A percentile compares a stretch with the other conserved stretches of the same genome.
Evolutionary conservation across 106 monocot genomes (phyloP).

Genomic region (Dioscorea alata): DNA sequence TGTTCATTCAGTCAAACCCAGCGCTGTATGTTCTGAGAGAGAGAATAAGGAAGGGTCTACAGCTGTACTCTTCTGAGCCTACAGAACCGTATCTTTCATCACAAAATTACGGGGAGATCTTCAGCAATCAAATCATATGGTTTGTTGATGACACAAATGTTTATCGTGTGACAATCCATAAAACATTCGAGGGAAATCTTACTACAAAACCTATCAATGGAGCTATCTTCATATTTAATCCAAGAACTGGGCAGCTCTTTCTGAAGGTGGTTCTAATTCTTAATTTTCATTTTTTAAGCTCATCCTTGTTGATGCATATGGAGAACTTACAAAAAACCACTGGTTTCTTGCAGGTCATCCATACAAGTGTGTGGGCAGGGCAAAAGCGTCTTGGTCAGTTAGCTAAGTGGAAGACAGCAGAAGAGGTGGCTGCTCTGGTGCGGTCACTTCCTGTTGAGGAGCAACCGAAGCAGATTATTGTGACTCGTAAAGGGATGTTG

Average conservation of each 20-base stretch:
- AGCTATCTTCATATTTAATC: constrained; percentile 99
- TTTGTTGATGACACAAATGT: constrained; percentile 99
- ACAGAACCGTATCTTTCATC: constrained; percentile 99
- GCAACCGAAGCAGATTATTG: constrained; percentile 99
- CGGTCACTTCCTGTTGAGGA: constrained; percentile 97
- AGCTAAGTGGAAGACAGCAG: constrained; percentile 99
- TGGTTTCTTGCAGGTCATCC: constrained; percentile 68
- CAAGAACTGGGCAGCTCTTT: constrained; percentile 95
- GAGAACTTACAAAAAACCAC: not conserved
- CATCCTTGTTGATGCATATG: not conserved
- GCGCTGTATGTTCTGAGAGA: constrained; percentile 96
- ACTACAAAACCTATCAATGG: constrained; percentile 99
- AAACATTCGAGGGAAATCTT: constrained; percentile 98
- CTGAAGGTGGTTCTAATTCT: constrained; percentile 56
- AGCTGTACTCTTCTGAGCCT: constrained; percentile 98
- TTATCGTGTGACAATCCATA: constrained; percentile 96
- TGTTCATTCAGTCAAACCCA: constrained; percentile 77
- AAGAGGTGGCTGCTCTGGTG: constrained; percentile 96
- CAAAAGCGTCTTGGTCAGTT: constrained; percentile 99
- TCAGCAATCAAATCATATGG: constrained; percentile 99
- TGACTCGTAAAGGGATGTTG: constrained; percentile 97
- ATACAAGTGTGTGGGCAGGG: constrained; percentile 99
- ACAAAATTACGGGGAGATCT: constrained; percentile 99
- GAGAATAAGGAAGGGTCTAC: constrained; percentile 94
- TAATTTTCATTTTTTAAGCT: not conserved